Evolutionary conservation across 331 rosid genomes (phyloP).

Genomic region (Ulmus americana): DNA sequence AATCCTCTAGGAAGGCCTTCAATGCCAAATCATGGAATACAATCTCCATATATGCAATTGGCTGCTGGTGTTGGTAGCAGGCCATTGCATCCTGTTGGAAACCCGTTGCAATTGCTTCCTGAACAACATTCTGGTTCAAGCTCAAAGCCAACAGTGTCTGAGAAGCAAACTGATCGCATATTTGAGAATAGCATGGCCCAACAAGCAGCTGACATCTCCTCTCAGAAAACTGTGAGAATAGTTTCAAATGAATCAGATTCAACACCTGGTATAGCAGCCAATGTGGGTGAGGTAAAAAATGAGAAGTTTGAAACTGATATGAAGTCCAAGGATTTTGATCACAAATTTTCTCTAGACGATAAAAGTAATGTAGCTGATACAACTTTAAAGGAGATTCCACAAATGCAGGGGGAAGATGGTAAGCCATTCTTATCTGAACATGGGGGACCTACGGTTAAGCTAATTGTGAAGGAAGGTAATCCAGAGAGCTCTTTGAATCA

Average conservation of each 20-base stretch:
- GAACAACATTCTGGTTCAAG: slow-evolving; percentile 32
- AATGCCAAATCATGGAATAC: slow-evolving; percentile 46
- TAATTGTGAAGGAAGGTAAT: slow-evolving; percentile 35
- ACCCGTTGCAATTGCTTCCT: slow-evolving; percentile 35
- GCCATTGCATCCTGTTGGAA: slow-evolving; percentile 41
- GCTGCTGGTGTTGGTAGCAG: slow-evolving; percentile 39
- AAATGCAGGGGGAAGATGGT: slow-evolving; percentile 27
- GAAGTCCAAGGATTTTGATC: slow-evolving; percentile 37
- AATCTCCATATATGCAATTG: slow-evolving; percentile 48
- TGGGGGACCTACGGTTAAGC: slow-evolving; percentile 43
- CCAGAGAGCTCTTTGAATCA: slow-evolving; percentile 33
- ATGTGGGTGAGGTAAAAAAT: slow-evolving; percentile 30
- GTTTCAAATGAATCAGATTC: slow-evolving; percentile 26
- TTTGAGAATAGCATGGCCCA: slow-evolving; percentile 10
- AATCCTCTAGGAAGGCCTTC: slow-evolving; percentile 52
- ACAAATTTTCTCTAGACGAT: slow-evolving; percentile 36
- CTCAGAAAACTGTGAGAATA: slow-evolving; percentile 31
- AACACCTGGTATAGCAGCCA: slow-evolving; percentile 22
- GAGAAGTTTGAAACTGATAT: slow-evolving; percentile 37
- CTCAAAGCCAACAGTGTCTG: slow-evolving; percentile 26
- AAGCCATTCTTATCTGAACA: slow-evolving; percentile 29
- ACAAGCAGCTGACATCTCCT: slow-evolving; percentile 33
- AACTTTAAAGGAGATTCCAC: slow-evolving; percentile 26
- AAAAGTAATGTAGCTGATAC: slow-evolving; percentile 17
- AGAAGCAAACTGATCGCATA: slow-evolving; percentile 29